Conservation (phyloP, 306 rosid species). For the Glycine latifolia region DNA sequence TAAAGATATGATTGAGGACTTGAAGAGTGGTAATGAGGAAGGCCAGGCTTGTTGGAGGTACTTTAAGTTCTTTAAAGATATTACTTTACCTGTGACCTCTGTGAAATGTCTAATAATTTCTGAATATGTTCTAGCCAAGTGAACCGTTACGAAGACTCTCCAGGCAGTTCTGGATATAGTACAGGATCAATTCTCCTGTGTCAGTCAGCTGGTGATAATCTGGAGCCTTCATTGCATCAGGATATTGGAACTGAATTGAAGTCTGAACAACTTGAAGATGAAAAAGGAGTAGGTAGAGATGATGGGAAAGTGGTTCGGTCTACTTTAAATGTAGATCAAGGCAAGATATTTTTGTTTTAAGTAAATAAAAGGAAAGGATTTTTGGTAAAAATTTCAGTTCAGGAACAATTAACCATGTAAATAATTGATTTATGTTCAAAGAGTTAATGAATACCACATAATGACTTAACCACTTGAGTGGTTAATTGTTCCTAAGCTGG, state of each 20-base stretch:
- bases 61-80: conserved; percentile 18
- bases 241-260: conserved; percentile 53
- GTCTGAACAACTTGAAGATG: conserved; percentile 50
- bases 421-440: conserved; percentile 1
- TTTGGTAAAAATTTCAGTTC: not conserved
- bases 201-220: conserved; percentile 56
- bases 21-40: conserved; percentile 63
- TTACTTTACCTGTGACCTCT: conserved; percentile 34
- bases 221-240: conserved; percentile 54
- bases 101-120: conserved; percentile 36
- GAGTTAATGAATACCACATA: conserved; percentile 5
- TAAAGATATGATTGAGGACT: conserved; percentile 65
- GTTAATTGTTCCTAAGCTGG: not conserved
- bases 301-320: conserved; percentile 45
- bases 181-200: conserved; percentile 76
- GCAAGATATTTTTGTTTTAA: conserved; percentile 48
- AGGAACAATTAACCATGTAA: conserved; percentile 7
- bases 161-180: conserved; percentile 84
- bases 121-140: conserved; percentile 62
- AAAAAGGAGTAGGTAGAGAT: conserved; percentile 33
- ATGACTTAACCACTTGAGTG: not conserved
- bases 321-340: conserved; percentile 56
- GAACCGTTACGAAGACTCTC: conserved; percentile 72
- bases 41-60: conserved; percentile 68
- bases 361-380: no score